A percentile compares a stretch with the other conserved stretches of the same genome.
Conservation (phyloP, 495 filamentous ascomycete genomes). For the Jackrogersella multiformis region DNA sequence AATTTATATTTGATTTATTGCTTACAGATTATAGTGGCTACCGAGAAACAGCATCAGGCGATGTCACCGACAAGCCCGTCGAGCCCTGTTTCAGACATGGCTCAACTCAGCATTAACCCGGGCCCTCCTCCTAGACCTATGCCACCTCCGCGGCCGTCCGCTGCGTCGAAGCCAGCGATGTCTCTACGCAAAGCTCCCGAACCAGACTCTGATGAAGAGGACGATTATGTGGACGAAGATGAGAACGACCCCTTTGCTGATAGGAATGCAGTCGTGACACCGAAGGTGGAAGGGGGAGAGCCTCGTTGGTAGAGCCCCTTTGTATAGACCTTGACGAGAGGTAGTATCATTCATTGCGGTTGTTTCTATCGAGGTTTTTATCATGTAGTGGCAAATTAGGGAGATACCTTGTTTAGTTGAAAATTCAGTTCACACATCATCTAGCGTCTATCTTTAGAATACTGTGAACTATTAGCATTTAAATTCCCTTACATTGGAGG, state of each 20-base stretch:
- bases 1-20: slow-evolving; percentile 1
- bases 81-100: slow-evolving; percentile 49
- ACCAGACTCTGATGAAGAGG: slow-evolving; percentile 52
- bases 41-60: slow-evolving; percentile 59
- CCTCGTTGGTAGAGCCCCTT: slow-evolving; percentile 60
- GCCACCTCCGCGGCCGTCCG: slow-evolving; percentile 55
- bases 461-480: neutral
- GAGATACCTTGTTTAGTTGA: slow-evolving; percentile 29
- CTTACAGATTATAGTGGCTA: slow-evolving; percentile 55
- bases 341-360: neutral
- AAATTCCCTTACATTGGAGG: neutral
- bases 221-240: slow-evolving; percentile 68
- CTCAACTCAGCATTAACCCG: slow-evolving; percentile 49
- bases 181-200: slow-evolving; percentile 46
- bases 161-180: slow-evolving; percentile 51
- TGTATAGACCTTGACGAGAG: neutral
- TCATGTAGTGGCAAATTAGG: slow-evolving; percentile 6
- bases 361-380: neutral
- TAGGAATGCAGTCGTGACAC: slow-evolving; percentile 73
- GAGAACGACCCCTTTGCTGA: slow-evolving; percentile 84
- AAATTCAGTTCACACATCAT: neutral
- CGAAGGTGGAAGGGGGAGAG: slow-evolving; percentile 61
- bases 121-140: slow-evolving; percentile 49
- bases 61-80: slow-evolving; percentile 50
- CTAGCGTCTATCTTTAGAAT: neutral